Evolutionary conservation across 345 rosid genomes (phyloP).

Genomic region (Reutealis trisperma): DNA sequence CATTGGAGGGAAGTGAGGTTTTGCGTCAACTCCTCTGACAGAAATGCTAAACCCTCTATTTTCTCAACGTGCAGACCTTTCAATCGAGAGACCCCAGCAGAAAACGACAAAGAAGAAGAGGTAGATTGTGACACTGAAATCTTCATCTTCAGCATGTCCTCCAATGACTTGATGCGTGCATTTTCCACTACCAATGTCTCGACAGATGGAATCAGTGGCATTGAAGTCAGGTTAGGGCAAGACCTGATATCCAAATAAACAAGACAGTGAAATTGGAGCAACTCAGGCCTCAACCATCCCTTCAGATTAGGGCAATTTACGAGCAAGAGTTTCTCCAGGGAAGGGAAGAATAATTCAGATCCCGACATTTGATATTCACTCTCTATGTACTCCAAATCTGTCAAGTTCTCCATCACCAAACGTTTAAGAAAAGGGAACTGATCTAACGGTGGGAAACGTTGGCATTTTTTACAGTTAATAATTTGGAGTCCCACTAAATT

Average conservation of each 20-base stretch:
- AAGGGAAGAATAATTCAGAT: not conserved
- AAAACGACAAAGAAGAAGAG: not conserved
- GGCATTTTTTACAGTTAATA: constrained; percentile 3
- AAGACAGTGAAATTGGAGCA: not conserved
- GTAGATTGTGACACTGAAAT: not conserved
- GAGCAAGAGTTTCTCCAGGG: constrained; percentile 1
- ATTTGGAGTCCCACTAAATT: constrained; percentile 2
- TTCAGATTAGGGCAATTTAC: constrained; percentile 14
- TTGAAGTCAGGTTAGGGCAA: constrained; percentile 13
- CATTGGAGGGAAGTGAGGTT: constrained; percentile 13
- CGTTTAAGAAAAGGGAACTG: not conserved
- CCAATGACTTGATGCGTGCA: not conserved
- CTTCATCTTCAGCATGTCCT: constrained; percentile 1
- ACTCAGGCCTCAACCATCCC: constrained; percentile 8
- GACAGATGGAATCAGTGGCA: constrained; percentile 17
- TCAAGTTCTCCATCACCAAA: not conserved
- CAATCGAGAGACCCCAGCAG: not conserved
- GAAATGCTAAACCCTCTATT: not conserved
- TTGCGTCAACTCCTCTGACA: constrained; percentile 4
- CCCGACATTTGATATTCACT: too few relatives aligned
- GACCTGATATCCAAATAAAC: not conserved
- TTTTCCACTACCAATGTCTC: not conserved
- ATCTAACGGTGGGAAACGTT: not conserved
- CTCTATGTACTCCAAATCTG: constrained; percentile 7
- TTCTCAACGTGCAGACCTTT: not conserved